Conservation (phyloP, 257 asterid genomes). For the Schizonepeta tenuifolia region DNA sequence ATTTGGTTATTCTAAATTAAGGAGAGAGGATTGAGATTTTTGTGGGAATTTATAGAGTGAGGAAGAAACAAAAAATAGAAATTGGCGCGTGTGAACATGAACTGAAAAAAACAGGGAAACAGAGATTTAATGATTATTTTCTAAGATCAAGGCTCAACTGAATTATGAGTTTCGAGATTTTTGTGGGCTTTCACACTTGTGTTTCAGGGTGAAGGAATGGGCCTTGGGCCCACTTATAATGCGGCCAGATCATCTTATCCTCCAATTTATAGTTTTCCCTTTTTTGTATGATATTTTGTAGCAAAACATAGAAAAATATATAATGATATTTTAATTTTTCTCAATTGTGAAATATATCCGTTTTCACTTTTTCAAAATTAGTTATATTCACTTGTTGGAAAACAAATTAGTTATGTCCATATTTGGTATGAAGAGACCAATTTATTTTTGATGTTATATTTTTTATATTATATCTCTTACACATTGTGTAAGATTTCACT, state of each 20-base stretch:
- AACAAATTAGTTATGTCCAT: too few species aligned
- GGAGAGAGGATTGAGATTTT: not conserved
- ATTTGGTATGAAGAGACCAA: too few species aligned
- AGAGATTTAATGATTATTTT: not conserved
- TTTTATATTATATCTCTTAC: too few species aligned
- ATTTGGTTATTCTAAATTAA: not conserved
- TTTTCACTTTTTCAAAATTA: too few species aligned
- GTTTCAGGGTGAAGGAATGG: slow-evolving; percentile 28
- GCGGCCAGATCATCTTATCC: not conserved
- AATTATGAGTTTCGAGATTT: not conserved
- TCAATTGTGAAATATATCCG: too few species aligned
- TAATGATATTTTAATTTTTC: not conserved
- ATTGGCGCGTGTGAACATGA: slow-evolving; percentile 37
- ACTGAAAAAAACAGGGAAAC: not conserved
- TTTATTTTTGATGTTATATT: too few species aligned
- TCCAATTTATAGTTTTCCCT: not conserved
- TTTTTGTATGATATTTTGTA: too few species aligned
- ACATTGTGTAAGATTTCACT: too few species aligned
- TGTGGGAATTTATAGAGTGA: slow-evolving; percentile 30
- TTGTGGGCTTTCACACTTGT: slow-evolving; percentile 23
- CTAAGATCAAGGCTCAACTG: slow-evolving; percentile 25
- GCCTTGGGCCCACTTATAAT: slow-evolving; percentile 36
- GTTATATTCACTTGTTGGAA: too few species aligned
- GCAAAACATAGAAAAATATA: not conserved
- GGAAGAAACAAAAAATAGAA: not conserved